phyloP scores from a whole-genome alignment of 2,329 filamentous ascomycete species.

The Penicillium sp. region DNA sequence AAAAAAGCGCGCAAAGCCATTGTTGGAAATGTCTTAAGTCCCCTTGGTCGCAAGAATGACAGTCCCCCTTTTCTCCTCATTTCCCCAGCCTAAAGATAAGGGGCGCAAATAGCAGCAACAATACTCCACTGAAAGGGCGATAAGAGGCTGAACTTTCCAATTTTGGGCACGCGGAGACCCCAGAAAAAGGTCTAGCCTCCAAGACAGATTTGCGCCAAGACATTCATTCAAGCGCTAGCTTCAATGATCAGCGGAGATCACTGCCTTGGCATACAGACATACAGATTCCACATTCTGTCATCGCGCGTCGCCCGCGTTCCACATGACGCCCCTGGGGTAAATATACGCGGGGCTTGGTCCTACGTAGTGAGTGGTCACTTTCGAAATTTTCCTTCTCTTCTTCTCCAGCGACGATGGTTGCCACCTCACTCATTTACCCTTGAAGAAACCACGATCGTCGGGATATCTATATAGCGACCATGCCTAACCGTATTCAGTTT shows the following conservation, averaged over 20 bases:
- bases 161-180: neutral
- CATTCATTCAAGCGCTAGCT: constrained; percentile 17
- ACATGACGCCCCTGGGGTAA: constrained; percentile 24
- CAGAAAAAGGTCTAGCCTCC: constrained; percentile 6
- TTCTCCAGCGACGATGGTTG: constrained; percentile 15
- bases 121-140: neutral
- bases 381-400: constrained; percentile 14
- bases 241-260: constrained; percentile 29
- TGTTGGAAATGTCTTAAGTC: neutral
- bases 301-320: constrained; percentile 27
- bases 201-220: constrained; percentile 13
- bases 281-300: constrained; percentile 29
- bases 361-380: constrained; percentile 17
- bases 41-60: neutral
- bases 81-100: neutral
- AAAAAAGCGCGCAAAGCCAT: neutral
- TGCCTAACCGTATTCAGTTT: constrained; percentile 23
- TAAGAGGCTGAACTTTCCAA: neutral
- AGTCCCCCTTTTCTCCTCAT: neutral
- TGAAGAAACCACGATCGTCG: constrained; percentile 11
- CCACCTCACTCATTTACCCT: constrained; percentile 11
- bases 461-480: constrained; percentile 9
- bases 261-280: constrained; percentile 16
- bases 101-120: neutral
- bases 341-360: constrained; percentile 27